Percentiles rank a stretch among this genome's conserved stretches.
phyloP scores from a whole-genome alignment of 148 eudicot species.

The Pouteria glomerata region DNA sequence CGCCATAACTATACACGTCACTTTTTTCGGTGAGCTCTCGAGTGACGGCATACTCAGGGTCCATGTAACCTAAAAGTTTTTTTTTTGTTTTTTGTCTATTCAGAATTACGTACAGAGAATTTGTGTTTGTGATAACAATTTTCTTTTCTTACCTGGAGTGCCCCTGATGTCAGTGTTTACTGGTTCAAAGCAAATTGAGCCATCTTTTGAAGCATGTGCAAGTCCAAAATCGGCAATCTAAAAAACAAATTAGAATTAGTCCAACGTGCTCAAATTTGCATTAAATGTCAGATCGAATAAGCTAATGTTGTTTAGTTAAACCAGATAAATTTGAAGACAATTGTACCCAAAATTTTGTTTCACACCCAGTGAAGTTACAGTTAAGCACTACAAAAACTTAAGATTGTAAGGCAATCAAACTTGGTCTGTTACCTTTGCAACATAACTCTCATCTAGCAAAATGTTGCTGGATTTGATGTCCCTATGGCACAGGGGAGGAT shows the following conservation, averaged over 20 bases:
- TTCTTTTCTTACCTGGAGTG: constrained; percentile 67
- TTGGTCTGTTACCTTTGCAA: constrained; percentile 61
- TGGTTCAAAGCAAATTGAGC: constrained; percentile 87
- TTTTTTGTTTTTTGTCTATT: neutral
- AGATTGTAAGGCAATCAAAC: neutral
- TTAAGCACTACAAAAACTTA: constrained; percentile 6
- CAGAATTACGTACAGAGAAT: neutral
- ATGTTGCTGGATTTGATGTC: constrained; percentile 98
- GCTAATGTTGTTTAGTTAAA: neutral
- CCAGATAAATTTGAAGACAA: neutral
- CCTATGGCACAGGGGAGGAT: constrained; percentile 94
- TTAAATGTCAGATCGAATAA: neutral
- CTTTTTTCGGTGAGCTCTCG: constrained; percentile 94
- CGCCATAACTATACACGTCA: constrained; percentile 91
- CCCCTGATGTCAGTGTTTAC: constrained; percentile 89
- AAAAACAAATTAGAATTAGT: constrained; percentile 12
- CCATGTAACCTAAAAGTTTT: constrained; percentile 74
- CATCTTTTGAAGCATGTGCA: constrained; percentile 83
- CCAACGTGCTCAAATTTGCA: neutral
- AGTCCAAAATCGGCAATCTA: constrained; percentile 99
- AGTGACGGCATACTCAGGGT: constrained; percentile 83
- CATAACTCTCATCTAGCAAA: constrained; percentile 69
- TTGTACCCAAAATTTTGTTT: neutral
- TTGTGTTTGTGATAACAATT: neutral
- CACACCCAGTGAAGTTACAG: neutral